phyloP scores from a whole-genome alignment of 208 protist species.

The Leptomonas pyrrhocoris region DNA sequence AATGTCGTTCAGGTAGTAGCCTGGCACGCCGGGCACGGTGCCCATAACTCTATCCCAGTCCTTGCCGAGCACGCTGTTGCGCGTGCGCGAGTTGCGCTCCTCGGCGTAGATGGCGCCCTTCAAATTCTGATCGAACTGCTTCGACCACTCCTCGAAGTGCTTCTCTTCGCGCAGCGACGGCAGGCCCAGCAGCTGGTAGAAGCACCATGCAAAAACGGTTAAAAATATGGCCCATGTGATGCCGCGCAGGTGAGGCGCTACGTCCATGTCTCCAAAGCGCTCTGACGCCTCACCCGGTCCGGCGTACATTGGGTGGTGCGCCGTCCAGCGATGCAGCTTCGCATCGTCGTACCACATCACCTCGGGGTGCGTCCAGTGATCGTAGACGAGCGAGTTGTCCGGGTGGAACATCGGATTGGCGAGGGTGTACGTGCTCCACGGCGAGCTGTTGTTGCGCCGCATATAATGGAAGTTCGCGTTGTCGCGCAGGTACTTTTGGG shows the following conservation, averaged over 20 bases:
- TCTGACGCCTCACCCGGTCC: conserved; percentile 80
- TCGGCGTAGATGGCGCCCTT: conserved; percentile 75
- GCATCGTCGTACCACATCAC: conserved; percentile 92
- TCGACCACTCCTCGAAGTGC: conserved; percentile 78
- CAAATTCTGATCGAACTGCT: conserved; percentile 66
- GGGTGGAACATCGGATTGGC: conserved; percentile 91
- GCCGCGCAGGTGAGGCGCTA: conserved; percentile 63
- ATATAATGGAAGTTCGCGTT: conserved; percentile 83
- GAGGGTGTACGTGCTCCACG: conserved; percentile 82
- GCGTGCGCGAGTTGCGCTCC: conserved; percentile 80
- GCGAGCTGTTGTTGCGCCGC: conserved; percentile 84
- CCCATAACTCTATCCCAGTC: conserved; percentile 89
- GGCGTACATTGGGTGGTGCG: conserved; percentile 84
- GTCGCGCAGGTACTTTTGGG: conserved; percentile 91
- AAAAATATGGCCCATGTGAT: conserved; percentile 41
- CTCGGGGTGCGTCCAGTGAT: conserved; percentile 92
- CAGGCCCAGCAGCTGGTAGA: conserved; percentile 61
- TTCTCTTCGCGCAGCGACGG: conserved; percentile 43
- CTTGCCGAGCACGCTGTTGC: conserved; percentile 51
- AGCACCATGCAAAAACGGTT: conserved; percentile 42
- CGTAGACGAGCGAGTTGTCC: conserved; percentile 88
- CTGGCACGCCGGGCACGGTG: conserved; percentile 31
- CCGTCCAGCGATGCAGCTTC: conserved; percentile 88
- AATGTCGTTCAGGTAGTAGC: conserved; percentile 65
- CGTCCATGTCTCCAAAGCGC: conserved; percentile 89